Base-by-base conservation (phyloP, 768 basidiomycete genomes). In the Gymnopilus dilepis region DNA sequence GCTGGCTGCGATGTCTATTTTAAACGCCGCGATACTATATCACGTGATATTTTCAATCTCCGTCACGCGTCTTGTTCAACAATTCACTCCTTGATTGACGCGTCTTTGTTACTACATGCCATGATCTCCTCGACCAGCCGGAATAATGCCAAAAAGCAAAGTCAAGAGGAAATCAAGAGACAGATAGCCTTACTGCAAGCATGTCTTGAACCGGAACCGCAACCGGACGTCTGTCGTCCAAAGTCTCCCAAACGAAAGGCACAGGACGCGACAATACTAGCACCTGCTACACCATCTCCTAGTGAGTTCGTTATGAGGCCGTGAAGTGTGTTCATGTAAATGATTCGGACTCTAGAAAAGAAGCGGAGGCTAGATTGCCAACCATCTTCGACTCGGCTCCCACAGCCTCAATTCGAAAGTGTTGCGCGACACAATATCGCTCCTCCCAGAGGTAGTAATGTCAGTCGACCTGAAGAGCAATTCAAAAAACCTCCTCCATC, bases 261-360 rank as follows among this genome's bases (percentile, higher is more conserved):
- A 43, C 65, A 65, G 11, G 76, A 80, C 42, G 43, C 76, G 3
- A 71, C 74, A 2, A 67, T 83, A 13, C 70, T 86, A 28, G 86
- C 78, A 1, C 87, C 86, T 5, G 72, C 82, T 0, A 88, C 86
- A 0, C 91, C 91, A 8, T 90, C 91, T 34, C 88, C 87, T 4
- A 89, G 89, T 91, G 65, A 72, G 81, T 59, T 53, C 34, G 52
- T 37, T 6, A 15, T 30, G 24, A 41, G 15, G 1, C 31, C 22
- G 22, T 42, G 33, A 15, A 13, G 15, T 8, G 11, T 13, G 13
- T 21, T 24, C 6, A 59, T 22, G 17, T 56, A 47, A 34, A 65
- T n/a, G n/a, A 8, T 3, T 28, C 48, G 17, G 37, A 2, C 34
- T 42, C 7, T 33, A 76, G 72, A 70, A 58, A 77, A 80, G 72